Conservation (phyloP, 2,329 filamentous ascomycete species). For the Penicillium occitanis region DNA sequence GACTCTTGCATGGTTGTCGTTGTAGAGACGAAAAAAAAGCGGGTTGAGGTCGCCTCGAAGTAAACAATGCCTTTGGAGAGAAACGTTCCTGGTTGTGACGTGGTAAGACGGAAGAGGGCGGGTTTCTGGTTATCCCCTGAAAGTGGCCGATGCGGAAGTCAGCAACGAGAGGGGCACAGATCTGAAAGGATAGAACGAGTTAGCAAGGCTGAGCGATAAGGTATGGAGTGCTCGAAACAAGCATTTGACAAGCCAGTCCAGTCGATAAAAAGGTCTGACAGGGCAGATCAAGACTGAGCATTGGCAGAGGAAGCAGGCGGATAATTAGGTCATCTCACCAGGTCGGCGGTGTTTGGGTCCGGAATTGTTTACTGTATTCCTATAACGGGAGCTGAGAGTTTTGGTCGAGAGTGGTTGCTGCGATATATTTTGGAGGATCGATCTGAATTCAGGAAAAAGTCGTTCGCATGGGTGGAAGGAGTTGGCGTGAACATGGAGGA, state of each 20-base stretch:
- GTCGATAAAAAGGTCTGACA: conserved; percentile 7
- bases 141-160: conserved; percentile 1
- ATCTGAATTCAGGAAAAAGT: neutral
- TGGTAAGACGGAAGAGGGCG: conserved; percentile 10
- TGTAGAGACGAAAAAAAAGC: neutral
- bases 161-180: conserved; percentile 4
- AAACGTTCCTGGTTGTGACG: neutral
- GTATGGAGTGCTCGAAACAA: neutral
- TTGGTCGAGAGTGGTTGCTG: neutral
- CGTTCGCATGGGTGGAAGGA: conserved; percentile 7
- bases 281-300: neutral
- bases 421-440: neutral
- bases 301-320: conserved; percentile 1
- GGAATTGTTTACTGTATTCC: conserved; percentile 9
- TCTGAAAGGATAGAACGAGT: neutral
- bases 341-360: conserved; percentile 14
- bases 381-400: neutral
- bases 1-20: conserved; percentile 10
- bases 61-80: neutral
- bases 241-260: neutral
- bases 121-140: conserved; percentile 8
- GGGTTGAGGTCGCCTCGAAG: neutral
- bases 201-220: conserved; percentile 8
- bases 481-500: neutral
- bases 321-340: conserved; percentile 22